phyloP scores from a whole-genome alignment of 306 rosid genomes.

The Corylus avellana region DNA sequence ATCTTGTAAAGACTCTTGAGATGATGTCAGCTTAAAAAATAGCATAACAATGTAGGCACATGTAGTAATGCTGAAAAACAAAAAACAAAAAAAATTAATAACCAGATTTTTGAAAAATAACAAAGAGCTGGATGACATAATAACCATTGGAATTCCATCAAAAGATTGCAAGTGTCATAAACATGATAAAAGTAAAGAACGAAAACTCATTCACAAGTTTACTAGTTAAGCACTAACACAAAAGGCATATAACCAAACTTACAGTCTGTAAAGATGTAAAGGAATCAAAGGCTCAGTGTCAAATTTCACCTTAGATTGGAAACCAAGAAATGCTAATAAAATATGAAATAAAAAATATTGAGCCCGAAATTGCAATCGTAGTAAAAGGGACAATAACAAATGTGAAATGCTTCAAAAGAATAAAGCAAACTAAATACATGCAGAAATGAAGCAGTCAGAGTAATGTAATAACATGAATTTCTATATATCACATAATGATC shows the following conservation, averaged over 20 bases:
- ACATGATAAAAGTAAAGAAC: background rate
- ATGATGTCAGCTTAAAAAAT: no score
- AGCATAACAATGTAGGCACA: no score
- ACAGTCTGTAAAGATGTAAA: constrained; percentile 2
- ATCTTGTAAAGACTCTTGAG: no score
- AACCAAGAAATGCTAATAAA: constrained; percentile 4
- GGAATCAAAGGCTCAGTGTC: constrained; percentile 11
- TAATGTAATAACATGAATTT: background rate
- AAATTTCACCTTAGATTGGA: constrained; percentile 12
- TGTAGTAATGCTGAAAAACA: background rate
- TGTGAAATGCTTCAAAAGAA: background rate
- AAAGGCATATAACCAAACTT: background rate
- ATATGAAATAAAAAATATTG: background rate
- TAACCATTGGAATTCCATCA: constrained; percentile 5
- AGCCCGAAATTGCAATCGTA: background rate
- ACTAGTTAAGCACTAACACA: constrained; percentile 11
- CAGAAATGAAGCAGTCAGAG: background rate
- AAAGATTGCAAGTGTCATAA: background rate
- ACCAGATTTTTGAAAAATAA: background rate
- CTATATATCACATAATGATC: no score
- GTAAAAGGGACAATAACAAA: background rate
- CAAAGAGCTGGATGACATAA: background rate
- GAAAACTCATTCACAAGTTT: constrained; percentile 20
- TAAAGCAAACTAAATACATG: background rate
- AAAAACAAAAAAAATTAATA: constrained; percentile 9